phyloP scores from a whole-genome alignment of 768 basidiomycete genomes.

The Pulveroboletus frians region DNA sequence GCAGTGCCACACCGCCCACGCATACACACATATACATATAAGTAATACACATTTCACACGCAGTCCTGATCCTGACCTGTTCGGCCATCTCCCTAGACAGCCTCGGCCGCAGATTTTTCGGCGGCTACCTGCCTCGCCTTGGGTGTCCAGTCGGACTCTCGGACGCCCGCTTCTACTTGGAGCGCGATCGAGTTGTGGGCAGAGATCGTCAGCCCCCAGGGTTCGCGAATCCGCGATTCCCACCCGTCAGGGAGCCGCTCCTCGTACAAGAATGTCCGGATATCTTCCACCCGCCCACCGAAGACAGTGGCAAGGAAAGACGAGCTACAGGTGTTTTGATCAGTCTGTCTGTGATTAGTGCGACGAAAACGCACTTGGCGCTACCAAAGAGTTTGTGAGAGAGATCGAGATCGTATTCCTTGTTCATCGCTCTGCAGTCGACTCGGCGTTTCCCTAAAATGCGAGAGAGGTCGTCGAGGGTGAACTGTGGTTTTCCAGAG shows the following conservation, averaged over 20 bases:
- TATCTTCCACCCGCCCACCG: constrained; percentile 53
- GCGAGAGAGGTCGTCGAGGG: constrained; percentile 51
- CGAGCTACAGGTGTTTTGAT: background rate
- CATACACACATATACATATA: no score
- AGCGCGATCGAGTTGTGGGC: constrained; percentile 40
- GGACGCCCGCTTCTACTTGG: constrained; percentile 7
- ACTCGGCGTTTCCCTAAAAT: constrained; percentile 57
- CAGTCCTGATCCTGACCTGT: no score
- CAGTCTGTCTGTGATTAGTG: background rate
- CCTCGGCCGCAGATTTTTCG: background rate
- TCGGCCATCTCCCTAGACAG: background rate
- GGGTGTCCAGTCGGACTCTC: constrained; percentile 12
- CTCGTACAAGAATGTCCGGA: constrained; percentile 51
- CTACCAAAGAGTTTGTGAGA: constrained; percentile 61
- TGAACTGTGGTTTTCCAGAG: constrained; percentile 46
- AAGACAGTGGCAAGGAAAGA: constrained; percentile 40
- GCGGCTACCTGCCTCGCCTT: background rate
- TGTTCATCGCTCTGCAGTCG: constrained; percentile 49
- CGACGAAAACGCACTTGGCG: constrained; percentile 48
- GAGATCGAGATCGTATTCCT: constrained; percentile 46
- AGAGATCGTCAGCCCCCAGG: constrained; percentile 52
- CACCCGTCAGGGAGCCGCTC: constrained; percentile 69
- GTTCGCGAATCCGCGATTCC: constrained; percentile 53
- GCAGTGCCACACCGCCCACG: no score
- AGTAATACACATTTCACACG: no score